Evolutionary conservation across 352 stramenopile species (phyloP).

Genomic region (Phytophthora agathidicida): DNA sequence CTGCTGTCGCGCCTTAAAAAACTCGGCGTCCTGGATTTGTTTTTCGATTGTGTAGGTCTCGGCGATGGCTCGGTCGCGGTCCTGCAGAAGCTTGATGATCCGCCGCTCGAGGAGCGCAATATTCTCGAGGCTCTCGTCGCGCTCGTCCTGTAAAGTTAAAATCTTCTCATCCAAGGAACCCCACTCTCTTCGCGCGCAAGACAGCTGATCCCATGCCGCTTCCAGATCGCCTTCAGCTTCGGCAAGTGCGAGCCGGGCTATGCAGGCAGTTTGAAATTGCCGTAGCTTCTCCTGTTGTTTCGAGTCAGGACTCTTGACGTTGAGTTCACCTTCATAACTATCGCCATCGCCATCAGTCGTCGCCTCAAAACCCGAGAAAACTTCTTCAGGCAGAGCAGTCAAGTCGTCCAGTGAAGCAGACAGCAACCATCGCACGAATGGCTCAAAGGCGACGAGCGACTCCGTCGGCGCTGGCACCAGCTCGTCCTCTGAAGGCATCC

Average conservation of each 20-base stretch:
- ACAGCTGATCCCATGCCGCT: conserved; percentile 49
- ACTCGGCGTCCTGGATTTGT: conserved; percentile 65
- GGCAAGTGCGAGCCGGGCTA: conserved; percentile 41
- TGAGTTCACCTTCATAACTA: neutral
- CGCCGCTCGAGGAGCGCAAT: conserved; percentile 72
- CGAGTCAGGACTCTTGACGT: conserved; percentile 1
- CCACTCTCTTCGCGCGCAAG: conserved; percentile 52
- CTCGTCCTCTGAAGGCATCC: conserved; percentile 21
- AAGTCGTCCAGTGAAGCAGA: conserved; percentile 51
- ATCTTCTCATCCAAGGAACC: conserved; percentile 49
- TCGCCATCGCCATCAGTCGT: conserved; percentile 1
- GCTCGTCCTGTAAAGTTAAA: conserved; percentile 45
- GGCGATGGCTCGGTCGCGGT: conserved; percentile 72
- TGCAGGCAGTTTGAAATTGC: conserved; percentile 16
- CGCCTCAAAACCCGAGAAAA: conserved; percentile 1
- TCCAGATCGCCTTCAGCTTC: conserved; percentile 59
- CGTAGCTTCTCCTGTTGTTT: neutral
- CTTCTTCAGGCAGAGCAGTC: conserved; percentile 29
- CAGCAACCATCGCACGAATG: conserved; percentile 71
- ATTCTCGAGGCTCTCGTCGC: conserved; percentile 45
- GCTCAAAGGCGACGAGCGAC: conserved; percentile 46
- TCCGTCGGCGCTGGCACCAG: conserved; percentile 41
- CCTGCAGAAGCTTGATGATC: conserved; percentile 77
- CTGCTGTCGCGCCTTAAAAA: conserved; percentile 46
- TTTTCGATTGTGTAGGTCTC: conserved; percentile 76